Evolutionary conservation across 139 green algal species (phyloP).

Genomic region (Tetradesmus lagerheimii): DNA sequence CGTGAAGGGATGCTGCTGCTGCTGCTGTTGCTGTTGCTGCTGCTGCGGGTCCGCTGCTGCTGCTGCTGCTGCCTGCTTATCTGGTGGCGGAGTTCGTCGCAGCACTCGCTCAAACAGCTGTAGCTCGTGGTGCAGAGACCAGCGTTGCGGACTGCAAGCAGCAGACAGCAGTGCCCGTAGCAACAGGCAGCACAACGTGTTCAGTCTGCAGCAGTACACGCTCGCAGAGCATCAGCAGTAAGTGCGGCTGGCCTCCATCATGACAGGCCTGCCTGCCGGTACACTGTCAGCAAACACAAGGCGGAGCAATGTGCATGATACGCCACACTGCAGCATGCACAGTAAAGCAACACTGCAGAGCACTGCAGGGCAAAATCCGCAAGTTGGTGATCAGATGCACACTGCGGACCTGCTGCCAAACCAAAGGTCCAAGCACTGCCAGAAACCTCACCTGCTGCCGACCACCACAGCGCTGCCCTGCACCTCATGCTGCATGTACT

Average conservation of each 20-base stretch:
- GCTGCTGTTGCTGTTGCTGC: neutral
- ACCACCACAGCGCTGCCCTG: conserved; percentile 28
- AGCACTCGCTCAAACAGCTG: conserved; percentile 75
- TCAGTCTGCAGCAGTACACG: neutral
- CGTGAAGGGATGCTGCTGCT: conserved; percentile 38
- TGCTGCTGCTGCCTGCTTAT: conserved; percentile 15
- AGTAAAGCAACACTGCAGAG: no score
- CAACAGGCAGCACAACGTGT: neutral
- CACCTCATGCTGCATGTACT: conserved; percentile 53
- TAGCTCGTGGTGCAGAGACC: conserved; percentile 78
- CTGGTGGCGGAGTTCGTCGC: conserved; percentile 21
- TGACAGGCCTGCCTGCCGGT: no score
- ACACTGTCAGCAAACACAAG: no score
- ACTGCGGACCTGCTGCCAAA: neutral
- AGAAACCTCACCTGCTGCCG: conserved; percentile 39
- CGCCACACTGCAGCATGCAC: no score
- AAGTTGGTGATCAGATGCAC: neutral
- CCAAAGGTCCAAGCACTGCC: no score
- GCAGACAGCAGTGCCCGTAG: neutral
- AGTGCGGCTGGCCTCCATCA: no score
- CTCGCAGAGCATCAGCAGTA: neutral
- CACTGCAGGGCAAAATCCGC: no score
- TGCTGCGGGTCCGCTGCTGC: neutral
- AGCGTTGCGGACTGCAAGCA: conserved; percentile 56
- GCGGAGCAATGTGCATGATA: no score